Evolutionary conservation across 2,329 filamentous ascomycete species (phyloP).

Genomic region (Trichophyton schoenleinii): DNA sequence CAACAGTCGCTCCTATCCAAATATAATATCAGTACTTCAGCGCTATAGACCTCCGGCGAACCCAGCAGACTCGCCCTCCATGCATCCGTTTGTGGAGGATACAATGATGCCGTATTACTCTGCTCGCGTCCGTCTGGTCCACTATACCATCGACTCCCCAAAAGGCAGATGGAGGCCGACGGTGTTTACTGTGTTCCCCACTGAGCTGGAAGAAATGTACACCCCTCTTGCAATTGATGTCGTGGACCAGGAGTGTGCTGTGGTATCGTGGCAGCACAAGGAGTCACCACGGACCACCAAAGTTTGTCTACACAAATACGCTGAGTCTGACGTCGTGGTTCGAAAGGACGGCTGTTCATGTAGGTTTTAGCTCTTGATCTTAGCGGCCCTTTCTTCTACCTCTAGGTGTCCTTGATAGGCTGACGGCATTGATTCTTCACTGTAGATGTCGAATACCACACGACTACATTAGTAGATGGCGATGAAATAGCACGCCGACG

Average conservation of each 20-base stretch:
- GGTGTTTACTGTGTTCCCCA: slow-evolving; percentile 8
- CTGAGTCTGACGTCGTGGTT: not conserved
- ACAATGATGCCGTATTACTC: slow-evolving; percentile 17
- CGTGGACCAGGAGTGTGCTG: not conserved
- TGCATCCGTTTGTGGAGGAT: slow-evolving; percentile 23
- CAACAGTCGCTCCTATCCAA: slow-evolving; percentile 12
- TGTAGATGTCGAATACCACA: not conserved
- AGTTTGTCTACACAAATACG: not conserved
- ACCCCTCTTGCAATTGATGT: slow-evolving; percentile 10
- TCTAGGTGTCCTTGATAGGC: not conserved
- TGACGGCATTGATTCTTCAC: not conserved
- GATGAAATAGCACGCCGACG: not conserved
- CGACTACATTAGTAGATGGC: not conserved
- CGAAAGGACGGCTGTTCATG: not conserved
- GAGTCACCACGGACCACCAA: not conserved
- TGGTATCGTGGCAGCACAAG: slow-evolving; percentile 12
- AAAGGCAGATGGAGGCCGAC: not conserved
- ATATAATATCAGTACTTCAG: slow-evolving; percentile 23
- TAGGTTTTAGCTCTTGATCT: not conserved
- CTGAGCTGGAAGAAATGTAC: not conserved
- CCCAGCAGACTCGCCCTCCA: not conserved
- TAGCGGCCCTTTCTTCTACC: too few relatives aligned
- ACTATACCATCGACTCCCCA: slow-evolving; percentile 13
- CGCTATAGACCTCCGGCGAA: slow-evolving; percentile 20
- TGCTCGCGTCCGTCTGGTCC: slow-evolving; percentile 20